Base-by-base conservation (phyloP, 2,329 filamentous ascomycete species). In the Ophiostoma novo-ulmi region DNA sequence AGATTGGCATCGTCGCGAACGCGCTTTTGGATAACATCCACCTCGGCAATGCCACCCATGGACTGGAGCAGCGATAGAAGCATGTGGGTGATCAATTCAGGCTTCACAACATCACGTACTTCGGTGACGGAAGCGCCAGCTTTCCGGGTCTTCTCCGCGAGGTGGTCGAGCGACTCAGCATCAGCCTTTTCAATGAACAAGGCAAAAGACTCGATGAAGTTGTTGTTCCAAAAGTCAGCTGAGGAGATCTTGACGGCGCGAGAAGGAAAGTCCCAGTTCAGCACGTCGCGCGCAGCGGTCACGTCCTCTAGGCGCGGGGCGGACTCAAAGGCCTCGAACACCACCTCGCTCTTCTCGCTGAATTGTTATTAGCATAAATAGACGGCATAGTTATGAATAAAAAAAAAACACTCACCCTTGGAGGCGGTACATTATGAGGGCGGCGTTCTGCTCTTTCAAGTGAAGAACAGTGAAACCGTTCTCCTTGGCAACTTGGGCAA, bases 1-100 rank as follows among this genome's bases (percentile, higher is more conserved):
- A 86, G 83, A 14, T 81, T 82, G 0, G 90, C 83, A n/a, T 90
- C 88, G 68, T 91, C 89, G 0, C 86, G 82, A 0, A 91, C 82
- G 1, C 84, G 80, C 75, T 92, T 92, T 0, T 79, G 79, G 1
- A 90, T 75, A 0, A 80, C 35, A 0, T 78, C 73, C 0, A 82
- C 78, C 0, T 77, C 70, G 0, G 79, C 71, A 0, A 78, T 73
- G 0, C 75, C 70, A 0, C 89, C 89, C 7, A 85, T 80, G 0
- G 81, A 84, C 74, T 87, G 84, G 0, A 92, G 77, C 0, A 91
- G 76, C 0, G 86, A 82, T 78, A 90, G 85, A 10, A 91, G 80
- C 71, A 90, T 80, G 10, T 87, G 82, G 0, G 82, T 85, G 2
- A 92, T 82, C 1, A 91, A 77, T 0, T 83, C 80, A 0, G 89